Conservation (phyloP, 352 stramenopile genomes). For the Phytophthora constricta region DNA sequence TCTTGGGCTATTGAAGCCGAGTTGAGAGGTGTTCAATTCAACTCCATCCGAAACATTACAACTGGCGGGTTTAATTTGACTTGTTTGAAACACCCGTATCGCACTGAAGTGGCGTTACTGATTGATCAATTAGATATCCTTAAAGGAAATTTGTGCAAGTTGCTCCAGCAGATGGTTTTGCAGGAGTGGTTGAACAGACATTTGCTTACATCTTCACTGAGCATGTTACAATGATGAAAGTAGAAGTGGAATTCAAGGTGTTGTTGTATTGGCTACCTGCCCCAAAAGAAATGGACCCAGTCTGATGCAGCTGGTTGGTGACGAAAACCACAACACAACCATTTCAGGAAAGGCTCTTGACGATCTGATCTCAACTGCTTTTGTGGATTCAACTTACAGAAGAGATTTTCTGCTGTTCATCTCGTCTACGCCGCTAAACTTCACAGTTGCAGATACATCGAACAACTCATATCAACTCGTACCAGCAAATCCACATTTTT, state of each 20-base stretch:
- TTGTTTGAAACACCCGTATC: neutral
- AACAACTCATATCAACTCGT: conserved; percentile 23
- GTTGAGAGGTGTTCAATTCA: conserved; percentile 15
- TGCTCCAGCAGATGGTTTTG: conserved; percentile 16
- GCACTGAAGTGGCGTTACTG: neutral
- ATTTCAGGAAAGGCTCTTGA: conserved; percentile 12
- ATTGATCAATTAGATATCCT: conserved; percentile 18
- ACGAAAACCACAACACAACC: conserved; percentile 21
- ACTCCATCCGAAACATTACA: conserved; percentile 15
- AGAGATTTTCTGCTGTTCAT: conserved; percentile 26
- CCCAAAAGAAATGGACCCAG: conserved; percentile 23
- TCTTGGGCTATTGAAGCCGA: conserved; percentile 16
- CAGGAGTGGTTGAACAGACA: conserved; percentile 8
- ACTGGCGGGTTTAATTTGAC: conserved; percentile 12
- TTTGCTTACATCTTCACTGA: conserved; percentile 33
- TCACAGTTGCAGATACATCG: conserved; percentile 14
- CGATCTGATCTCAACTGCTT: conserved; percentile 26
- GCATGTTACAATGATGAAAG: conserved; percentile 12
- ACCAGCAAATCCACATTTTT: conserved; percentile 30
- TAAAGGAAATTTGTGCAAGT: conserved; percentile 9
- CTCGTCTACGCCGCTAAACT: conserved; percentile 26
- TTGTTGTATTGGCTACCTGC: conserved; percentile 25
- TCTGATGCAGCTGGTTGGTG: conserved; percentile 14
- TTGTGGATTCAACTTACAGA: conserved; percentile 22
- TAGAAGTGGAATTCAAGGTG: conserved; percentile 22